Conservation (phyloP, 2,329 filamentous ascomycete species). For the Ophiognomonia clavigignenti-juglandacearum region DNA sequence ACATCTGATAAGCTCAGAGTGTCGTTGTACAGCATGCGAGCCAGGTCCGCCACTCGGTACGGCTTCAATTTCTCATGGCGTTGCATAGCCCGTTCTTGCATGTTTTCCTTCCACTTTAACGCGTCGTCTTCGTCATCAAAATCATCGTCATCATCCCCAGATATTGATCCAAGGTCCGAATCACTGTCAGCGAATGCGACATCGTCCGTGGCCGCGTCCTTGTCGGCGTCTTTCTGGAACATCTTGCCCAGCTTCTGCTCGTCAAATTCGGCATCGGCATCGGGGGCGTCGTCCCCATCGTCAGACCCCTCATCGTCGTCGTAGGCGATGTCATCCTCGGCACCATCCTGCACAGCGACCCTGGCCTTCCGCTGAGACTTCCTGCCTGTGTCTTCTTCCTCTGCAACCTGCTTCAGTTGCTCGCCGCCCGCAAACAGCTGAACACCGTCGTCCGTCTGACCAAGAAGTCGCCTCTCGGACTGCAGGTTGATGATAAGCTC, state of each 20-base stretch:
- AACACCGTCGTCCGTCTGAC: conserved; percentile 76
- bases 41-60: conserved; percentile 77
- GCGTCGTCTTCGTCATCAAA: conserved; percentile 67
- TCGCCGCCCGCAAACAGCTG: conserved; percentile 79
- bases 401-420: conserved; percentile 55
- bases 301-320: conserved; percentile 48
- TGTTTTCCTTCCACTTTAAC: conserved; percentile 82
- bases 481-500: conserved; percentile 91
- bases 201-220: conserved; percentile 57
- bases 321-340: conserved; percentile 40
- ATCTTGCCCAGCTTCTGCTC: conserved; percentile 57
- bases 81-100: conserved; percentile 68
- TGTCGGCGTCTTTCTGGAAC: conserved; percentile 49
- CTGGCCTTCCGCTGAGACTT: conserved; percentile 55
- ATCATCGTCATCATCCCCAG: conserved; percentile 44
- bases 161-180: conserved; percentile 89
- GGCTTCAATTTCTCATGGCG: conserved; percentile 66
- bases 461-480: conserved; percentile 73
- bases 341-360: conserved; percentile 56
- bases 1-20: conserved; percentile 71
- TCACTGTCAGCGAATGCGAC: conserved; percentile 93
- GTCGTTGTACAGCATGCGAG: conserved; percentile 83
- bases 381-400: conserved; percentile 56
- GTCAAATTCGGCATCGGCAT: conserved; percentile 52
- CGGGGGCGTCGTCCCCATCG: conserved; percentile 50